These are phyloP conservation scores for Eurotiales sp. DNA, from an alignment of 2,329 filamentous ascomycete genomes.

Conservation along the genomic window DNA sequence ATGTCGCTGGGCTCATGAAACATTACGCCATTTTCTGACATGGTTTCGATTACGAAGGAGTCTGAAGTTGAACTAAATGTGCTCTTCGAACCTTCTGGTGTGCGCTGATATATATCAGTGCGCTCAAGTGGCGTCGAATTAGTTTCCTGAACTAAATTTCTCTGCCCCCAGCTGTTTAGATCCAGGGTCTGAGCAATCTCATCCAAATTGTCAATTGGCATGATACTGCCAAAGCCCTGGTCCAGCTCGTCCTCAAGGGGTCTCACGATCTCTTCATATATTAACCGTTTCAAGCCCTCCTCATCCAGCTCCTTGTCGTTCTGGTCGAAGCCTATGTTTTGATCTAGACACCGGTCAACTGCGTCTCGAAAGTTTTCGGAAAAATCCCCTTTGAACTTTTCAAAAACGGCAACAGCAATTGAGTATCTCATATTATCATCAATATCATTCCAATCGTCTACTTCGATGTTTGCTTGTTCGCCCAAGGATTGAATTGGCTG, in stretches of 20 bases:
- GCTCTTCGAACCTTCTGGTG: background rate
- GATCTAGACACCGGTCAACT: conserved; percentile 11
- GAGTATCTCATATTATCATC: conserved; percentile 5
- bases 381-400: conserved; percentile 5
- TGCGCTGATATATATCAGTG: background rate
- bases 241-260: conserved; percentile 11
- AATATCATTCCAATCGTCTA: background rate
- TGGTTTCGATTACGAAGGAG: background rate
- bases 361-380: conserved; percentile 7
- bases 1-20: background rate
- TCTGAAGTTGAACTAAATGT: background rate
- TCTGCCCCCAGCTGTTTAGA: conserved; percentile 9
- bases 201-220: conserved; percentile 12
- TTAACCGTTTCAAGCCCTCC: background rate
- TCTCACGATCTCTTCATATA: conserved; percentile 10
- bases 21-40: background rate
- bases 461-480: background rate
- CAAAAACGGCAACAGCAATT: conserved; percentile 5
- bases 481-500: conserved; percentile 5
- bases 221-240: conserved; percentile 7
- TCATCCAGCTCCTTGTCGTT: conserved; percentile 8
- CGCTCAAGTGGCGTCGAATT: background rate
- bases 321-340: conserved; percentile 5
- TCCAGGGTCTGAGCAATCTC: conserved; percentile 7
- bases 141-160: background rate